These are phyloP conservation scores for Spiromastix sp. DNA, from an alignment of 2,329 filamentous ascomycete genomes.

Conservation along the genomic window DNA sequence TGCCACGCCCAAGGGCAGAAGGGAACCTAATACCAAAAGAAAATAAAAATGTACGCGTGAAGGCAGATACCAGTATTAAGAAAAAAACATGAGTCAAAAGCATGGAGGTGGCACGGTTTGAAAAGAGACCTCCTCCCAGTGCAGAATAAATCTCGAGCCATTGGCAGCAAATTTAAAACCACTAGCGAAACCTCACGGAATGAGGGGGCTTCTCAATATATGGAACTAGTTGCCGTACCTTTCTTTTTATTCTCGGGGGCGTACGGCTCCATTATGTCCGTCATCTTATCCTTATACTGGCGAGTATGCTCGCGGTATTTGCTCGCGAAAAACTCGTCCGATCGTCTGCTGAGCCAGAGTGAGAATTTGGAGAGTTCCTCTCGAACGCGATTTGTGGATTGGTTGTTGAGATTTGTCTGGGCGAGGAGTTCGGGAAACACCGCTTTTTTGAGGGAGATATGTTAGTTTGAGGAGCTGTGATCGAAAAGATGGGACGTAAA, in stretches of 20 bases:
- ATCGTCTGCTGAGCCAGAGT: constrained; percentile 70
- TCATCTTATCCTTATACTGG: constrained; percentile 28
- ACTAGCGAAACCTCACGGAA: too few relatives aligned
- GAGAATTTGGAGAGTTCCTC: constrained; percentile 84
- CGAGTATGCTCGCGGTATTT: constrained; percentile 35
- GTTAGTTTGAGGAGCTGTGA: neutral
- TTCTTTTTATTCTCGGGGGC: constrained; percentile 22
- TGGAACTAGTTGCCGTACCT: too few relatives aligned
- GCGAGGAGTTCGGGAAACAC: constrained; percentile 86
- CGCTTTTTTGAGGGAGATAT: constrained; percentile 42
- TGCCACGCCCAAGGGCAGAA: neutral
- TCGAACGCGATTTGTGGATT: constrained; percentile 76
- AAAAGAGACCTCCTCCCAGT: too few relatives aligned
- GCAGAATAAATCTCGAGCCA: too few relatives aligned
- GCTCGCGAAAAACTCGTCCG: constrained; percentile 59
- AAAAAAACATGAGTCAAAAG: too few relatives aligned
- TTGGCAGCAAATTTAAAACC: too few relatives aligned
- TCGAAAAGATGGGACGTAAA: too few relatives aligned
- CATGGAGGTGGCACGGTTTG: too few relatives aligned
- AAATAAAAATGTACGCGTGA: too few relatives aligned
- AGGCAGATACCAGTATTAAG: too few relatives aligned
- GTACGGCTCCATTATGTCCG: constrained; percentile 19
- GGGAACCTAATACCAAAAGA: neutral
- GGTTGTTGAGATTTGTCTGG: constrained; percentile 95
- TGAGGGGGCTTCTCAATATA: too few relatives aligned